Base-by-base conservation (phyloP, 2,329 filamentous ascomycete genomes). In the Curvularia verruculosa region DNA sequence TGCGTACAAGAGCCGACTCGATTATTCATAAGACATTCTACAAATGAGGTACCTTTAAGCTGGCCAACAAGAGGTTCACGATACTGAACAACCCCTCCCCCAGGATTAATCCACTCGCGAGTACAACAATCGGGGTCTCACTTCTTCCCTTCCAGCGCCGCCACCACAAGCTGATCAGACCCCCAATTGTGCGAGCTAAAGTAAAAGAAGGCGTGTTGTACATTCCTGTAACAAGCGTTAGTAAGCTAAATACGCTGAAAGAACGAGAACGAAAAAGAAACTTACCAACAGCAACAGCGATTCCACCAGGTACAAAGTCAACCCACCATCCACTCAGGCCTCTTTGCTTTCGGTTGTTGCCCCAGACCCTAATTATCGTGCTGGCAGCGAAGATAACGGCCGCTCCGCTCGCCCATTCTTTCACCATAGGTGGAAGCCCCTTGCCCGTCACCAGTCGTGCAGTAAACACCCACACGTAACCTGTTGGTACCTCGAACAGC, bases 201-300 rank as follows among this genome's bases (percentile, higher is more conserved):
- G 95, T 99, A 73, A 99, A 99, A 0, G 92, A 96, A 0, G 95
- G 95, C 0, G 94, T 92, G 69, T 98, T 99, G 78, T 98, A 99
- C 87, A 99, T 99, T 47, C 95, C 89, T 89, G 28, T 3, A 23
- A 3, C 3, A 5, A 5, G 23, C 8, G 44, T 64, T 40, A 64
- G 48, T 34, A 45, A 21, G 18, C 43, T 10, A 28, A 1, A 37
- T 2, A 5, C 21, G 13, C 23, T 2, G 3, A 43, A 28, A 29
- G 15, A 26, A 9, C 9, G 13, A 13, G 15, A 19, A 40, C 34
- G 15, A 43, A 26, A 24, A 41, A 15, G n/a, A 45, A 18, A 80
- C 84, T 75, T 77, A 89, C 89, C 93, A 68, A 97, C 92, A 37
- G 95, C 95, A 19, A 99, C 94, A 2, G 95, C 94, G 69, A 99